A percentile compares a stretch with the other conserved stretches of the same genome.
Evolutionary conservation across 257 asterid genomes (phyloP).

Genomic region (Fraxinus americana): DNA sequence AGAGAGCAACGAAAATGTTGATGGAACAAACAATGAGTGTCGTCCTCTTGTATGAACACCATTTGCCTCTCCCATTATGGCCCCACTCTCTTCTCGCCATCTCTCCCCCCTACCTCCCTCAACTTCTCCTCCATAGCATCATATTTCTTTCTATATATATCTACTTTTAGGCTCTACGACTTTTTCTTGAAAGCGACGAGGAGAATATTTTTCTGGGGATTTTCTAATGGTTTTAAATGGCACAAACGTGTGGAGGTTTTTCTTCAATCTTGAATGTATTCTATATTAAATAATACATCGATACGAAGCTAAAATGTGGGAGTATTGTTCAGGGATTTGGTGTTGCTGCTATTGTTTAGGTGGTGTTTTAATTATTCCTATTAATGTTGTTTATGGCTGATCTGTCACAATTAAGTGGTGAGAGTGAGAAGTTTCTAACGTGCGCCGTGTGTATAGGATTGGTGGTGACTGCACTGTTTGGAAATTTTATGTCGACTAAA

Average conservation of each 20-base stretch:
- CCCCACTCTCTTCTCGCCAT: constrained; percentile 89
- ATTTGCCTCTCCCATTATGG: constrained; percentile 52
- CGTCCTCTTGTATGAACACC: constrained; percentile 78
- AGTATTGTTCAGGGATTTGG: not conserved
- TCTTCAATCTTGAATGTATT: not conserved
- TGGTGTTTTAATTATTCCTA: not conserved
- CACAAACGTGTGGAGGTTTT: not conserved
- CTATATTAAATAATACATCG: not conserved
- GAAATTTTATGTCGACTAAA: not conserved
- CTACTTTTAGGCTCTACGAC: not conserved
- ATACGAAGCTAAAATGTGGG: not conserved
- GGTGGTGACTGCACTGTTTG: not conserved
- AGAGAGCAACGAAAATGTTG: constrained; percentile 74
- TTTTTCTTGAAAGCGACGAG: not conserved
- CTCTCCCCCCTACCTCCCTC: constrained; percentile 24
- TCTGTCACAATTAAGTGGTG: not conserved
- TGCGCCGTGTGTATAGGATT: not conserved
- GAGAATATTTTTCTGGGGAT: not conserved
- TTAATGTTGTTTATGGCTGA: not conserved
- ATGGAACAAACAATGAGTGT: constrained; percentile 64
- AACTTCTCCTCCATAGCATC: constrained; percentile 50
- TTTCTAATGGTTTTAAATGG: not conserved
- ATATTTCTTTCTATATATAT: constrained; percentile 31
- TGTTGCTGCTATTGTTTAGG: not conserved
- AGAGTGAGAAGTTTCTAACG: not conserved